Evolutionary conservation across 2,329 filamentous ascomycete species (phyloP).

Genomic region (Monilinia vaccinii-corymbosi): DNA sequence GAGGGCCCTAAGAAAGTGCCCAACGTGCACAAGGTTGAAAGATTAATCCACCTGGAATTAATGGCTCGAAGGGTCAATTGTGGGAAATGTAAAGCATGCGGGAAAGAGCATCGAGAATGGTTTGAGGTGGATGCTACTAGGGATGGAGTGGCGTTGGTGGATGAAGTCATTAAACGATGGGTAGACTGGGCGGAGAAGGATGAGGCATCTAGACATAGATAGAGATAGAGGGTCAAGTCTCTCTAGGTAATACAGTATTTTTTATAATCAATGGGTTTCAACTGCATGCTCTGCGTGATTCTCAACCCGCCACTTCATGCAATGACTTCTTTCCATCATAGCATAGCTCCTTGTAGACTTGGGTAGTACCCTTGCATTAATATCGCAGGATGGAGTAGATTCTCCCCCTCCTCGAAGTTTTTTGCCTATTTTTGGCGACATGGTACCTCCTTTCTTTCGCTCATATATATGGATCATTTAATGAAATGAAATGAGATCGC

Average conservation of each 20-base stretch:
- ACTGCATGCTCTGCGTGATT: neutral
- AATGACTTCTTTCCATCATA: no score
- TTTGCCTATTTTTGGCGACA: no score
- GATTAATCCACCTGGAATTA: slow-evolving; percentile 86
- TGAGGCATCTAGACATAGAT: slow-evolving; percentile 3
- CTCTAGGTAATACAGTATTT: neutral
- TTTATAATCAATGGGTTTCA: neutral
- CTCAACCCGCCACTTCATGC: neutral
- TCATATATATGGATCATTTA: no score
- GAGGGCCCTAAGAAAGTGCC: slow-evolving; percentile 60
- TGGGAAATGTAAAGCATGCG: slow-evolving; percentile 65
- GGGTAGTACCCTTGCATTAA: no score
- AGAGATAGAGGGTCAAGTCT: neutral
- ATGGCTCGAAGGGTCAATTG: slow-evolving; percentile 45
- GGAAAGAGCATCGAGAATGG: slow-evolving; percentile 85
- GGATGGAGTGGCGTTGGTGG: slow-evolving; percentile 57
- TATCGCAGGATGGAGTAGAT: no score
- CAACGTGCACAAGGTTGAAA: slow-evolving; percentile 79
- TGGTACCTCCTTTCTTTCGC: no score
- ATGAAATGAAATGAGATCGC: no score
- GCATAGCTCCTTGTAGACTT: neutral
- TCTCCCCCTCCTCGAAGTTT: no score
- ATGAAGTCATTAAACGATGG: slow-evolving; percentile 76
- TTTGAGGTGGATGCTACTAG: slow-evolving; percentile 77
- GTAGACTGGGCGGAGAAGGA: slow-evolving; percentile 52